These are phyloP conservation scores for Picochlorum sp. DNA, from an alignment of 139 green algal genomes.

Conservation along the genomic window DNA sequence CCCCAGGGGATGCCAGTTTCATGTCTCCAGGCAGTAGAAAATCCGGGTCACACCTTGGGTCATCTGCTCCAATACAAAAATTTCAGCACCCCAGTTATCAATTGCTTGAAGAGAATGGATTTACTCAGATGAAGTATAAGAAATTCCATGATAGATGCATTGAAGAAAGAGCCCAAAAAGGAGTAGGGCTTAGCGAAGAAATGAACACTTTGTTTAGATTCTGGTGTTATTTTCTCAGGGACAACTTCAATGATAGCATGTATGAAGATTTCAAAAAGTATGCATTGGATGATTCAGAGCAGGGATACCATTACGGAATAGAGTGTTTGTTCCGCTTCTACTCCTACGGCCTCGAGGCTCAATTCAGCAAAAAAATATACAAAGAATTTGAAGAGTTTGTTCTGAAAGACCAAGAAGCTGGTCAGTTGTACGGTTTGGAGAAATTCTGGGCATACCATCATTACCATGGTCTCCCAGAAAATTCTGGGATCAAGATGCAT, in stretches of 20 bases:
- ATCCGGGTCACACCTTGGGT: slow-evolving; percentile 10
- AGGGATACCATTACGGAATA: slow-evolving; percentile 83
- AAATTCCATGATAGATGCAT: slow-evolving; percentile 84
- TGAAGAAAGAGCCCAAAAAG: slow-evolving; percentile 59
- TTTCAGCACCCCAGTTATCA: slow-evolving; percentile 86
- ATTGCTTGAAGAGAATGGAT: slow-evolving; percentile 87
- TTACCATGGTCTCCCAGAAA: slow-evolving; percentile 71
- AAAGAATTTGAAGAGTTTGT: slow-evolving; percentile 80
- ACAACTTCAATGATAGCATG: slow-evolving; percentile 87
- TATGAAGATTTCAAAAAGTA: slow-evolving; percentile 75
- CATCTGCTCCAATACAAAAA: slow-evolving; percentile 54
- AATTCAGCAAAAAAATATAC: slow-evolving; percentile 63
- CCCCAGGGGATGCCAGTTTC: slow-evolving; percentile 26
- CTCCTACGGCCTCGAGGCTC: slow-evolving; percentile 87
- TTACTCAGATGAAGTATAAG: slow-evolving; percentile 86
- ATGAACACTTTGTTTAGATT: slow-evolving; percentile 99
- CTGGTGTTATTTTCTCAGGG: slow-evolving; percentile 96
- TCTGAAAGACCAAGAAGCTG: slow-evolving; percentile 65
- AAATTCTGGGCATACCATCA: slow-evolving; percentile 95
- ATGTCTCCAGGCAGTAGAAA: slow-evolving; percentile 29
- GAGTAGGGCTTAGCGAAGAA: slow-evolving; percentile 67
- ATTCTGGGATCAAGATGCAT: slow-evolving; percentile 39
- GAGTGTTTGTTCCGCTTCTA: slow-evolving; percentile 93
- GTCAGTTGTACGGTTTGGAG: slow-evolving; percentile 90
- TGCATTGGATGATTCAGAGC: slow-evolving; percentile 48